Base-by-base conservation (phyloP, 345 rosid species). In the Eucalyptus microcorys region DNA sequence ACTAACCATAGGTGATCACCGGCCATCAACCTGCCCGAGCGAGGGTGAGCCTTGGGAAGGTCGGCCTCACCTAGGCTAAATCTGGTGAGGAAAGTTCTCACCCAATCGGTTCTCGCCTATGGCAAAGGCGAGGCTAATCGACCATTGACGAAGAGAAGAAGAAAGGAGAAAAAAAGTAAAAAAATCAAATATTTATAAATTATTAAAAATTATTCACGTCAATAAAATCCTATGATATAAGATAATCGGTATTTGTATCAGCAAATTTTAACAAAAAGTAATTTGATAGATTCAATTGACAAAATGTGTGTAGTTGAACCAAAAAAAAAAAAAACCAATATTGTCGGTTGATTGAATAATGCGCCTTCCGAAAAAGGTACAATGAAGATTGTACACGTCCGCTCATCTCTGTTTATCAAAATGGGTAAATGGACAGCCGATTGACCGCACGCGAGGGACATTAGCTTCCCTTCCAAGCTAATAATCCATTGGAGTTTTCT, bases 141-240 rank as follows among this genome's bases (percentile, higher is more conserved):
- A 2, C 10, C 2, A 52, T 52, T 1, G 24, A 52, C 55, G 1
- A 52, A 52, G 2, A 52, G 4, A 52, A 7, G 0, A 52, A 52
- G 1, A 52, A 52, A 52, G 0, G 2, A 7, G 2, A 52, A 52
- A 49, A 52, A 17, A 7, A 7, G 2, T 0, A 52, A 17, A 17
- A 52, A 0, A 52, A 17, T 52, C 1, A 19, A 52, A 52, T 52
- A 3, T 52, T 52, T 17, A 3, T 0, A 17, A 50, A 50, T 50
- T 17, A 17, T 52, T 17, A 19, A 52, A 50, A 52, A 52, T 19
- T 3, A 7, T 19, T 52, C 2, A 52, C 24, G 0, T 52, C 55
- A 3, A 52, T 17, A 10, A 0, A 17, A 52, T 3, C 55, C 7
- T 17, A 50, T 17, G 0, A 50, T 0, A 0, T 52, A 19, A 7